These are phyloP conservation scores for Pythium vanterpoolii DNA, from an alignment of 352 stramenopile species.

Conservation along the genomic window DNA sequence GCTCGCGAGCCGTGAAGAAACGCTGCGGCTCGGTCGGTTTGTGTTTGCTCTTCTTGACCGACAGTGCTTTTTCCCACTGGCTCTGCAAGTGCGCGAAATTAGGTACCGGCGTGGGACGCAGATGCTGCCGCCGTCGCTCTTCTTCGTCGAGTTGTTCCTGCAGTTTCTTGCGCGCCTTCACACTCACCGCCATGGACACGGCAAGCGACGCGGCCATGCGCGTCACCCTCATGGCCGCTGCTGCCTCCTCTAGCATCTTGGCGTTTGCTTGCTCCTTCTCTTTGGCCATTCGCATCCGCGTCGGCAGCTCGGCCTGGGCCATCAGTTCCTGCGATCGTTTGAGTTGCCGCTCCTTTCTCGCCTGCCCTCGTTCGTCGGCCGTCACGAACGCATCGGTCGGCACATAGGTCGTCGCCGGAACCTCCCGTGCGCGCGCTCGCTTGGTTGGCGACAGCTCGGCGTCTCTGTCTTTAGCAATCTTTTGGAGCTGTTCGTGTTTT, in stretches of 20 bases:
- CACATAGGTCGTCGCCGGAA: slow-evolving; percentile 55
- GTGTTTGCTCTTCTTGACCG: slow-evolving; percentile 30
- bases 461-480: slow-evolving; percentile 33
- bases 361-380: slow-evolving; percentile 29
- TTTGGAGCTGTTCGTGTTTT: slow-evolving; percentile 38
- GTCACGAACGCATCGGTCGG: slow-evolving; percentile 21
- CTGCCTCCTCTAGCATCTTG: background rate
- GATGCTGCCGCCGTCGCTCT: slow-evolving; percentile 16
- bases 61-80: slow-evolving; percentile 45
- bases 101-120: slow-evolving; percentile 48
- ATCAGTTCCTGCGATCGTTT: slow-evolving; percentile 46
- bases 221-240: background rate
- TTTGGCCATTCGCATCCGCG: slow-evolving; percentile 42
- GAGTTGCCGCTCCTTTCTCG: slow-evolving; percentile 48
- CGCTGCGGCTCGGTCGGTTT: slow-evolving; percentile 24
- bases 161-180: slow-evolving; percentile 53
- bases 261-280: slow-evolving; percentile 6
- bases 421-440: slow-evolving; percentile 41
- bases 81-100: slow-evolving; percentile 61
- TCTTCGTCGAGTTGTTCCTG: slow-evolving; percentile 38
- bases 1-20: slow-evolving; percentile 51
- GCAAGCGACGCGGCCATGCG: background rate
- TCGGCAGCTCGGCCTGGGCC: slow-evolving; percentile 38
- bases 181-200: slow-evolving; percentile 27
- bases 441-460: slow-evolving; percentile 37